These are phyloP conservation scores for Malassezia furfur DNA, from an alignment of 1,284 basidiomycete genomes.

Conservation along the genomic window DNA sequence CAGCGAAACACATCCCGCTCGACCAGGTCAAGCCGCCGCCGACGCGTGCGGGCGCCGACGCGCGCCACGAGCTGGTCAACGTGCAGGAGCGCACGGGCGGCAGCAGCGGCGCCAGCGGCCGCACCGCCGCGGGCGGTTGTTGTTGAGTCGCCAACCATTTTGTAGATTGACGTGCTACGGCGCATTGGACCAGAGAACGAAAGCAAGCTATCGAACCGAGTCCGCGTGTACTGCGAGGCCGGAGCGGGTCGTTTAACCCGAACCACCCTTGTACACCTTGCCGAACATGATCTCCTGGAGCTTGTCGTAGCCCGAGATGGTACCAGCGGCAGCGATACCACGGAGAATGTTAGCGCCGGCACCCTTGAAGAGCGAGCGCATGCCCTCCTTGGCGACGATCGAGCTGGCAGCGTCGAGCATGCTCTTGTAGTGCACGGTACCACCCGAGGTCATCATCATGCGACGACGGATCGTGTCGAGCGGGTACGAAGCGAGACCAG, in stretches of 20 bases:
- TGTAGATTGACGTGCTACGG: constrained; percentile 7
- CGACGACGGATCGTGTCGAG: constrained; percentile 48
- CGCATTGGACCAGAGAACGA: not conserved
- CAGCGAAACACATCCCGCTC: constrained; percentile 17
- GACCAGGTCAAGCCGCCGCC: not conserved
- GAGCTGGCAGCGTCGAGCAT: constrained; percentile 64
- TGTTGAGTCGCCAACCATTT: not conserved
- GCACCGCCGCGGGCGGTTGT: not conserved
- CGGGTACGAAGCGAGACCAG: constrained; percentile 49
- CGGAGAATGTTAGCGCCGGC: constrained; percentile 95
- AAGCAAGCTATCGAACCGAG: not conserved
- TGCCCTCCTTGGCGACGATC: constrained; percentile 73
- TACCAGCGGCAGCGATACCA: constrained; percentile 96
- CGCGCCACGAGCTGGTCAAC: constrained; percentile 12
- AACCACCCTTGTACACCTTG: constrained; percentile 46
- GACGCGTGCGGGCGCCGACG: not conserved
- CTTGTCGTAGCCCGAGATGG: constrained; percentile 73
- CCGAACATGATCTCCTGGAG: constrained; percentile 58
- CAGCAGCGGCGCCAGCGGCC: not conserved
- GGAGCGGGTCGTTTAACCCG: constrained; percentile 9
- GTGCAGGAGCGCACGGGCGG: not conserved
- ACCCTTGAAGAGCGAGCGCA: constrained; percentile 60
- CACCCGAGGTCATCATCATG: constrained; percentile 49
- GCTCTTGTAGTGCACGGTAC: constrained; percentile 48
- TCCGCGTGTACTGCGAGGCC: not conserved